These are phyloP conservation scores for Phytophthora sp. DNA, from an alignment of 352 stramenopile genomes.

Conservation along the genomic window DNA sequence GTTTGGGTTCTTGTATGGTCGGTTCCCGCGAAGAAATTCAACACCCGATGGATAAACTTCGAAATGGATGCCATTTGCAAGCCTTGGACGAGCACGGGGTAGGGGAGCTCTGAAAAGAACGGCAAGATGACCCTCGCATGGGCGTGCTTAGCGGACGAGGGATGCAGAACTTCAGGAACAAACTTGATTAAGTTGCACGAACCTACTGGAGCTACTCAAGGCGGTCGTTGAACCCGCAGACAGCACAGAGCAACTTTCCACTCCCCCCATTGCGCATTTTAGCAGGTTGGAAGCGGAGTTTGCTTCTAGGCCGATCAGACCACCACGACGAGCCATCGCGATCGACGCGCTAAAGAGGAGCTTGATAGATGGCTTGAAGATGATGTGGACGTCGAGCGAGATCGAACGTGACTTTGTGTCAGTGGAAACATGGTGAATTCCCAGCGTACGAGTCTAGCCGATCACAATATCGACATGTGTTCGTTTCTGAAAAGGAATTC, in stretches of 20 bases:
- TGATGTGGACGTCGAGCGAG: slow-evolving; percentile 8
- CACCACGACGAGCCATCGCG: not conserved
- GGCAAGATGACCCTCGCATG: slow-evolving; percentile 6
- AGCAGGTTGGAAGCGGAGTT: slow-evolving; percentile 12
- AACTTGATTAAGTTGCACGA: slow-evolving; percentile 15
- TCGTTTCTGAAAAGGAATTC: slow-evolving; percentile 23
- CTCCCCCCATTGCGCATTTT: not conserved
- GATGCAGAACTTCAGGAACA: not conserved
- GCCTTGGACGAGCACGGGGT: not conserved
- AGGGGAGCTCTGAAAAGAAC: not conserved
- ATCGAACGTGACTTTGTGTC: slow-evolving; percentile 30
- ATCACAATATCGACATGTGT: slow-evolving; percentile 27
- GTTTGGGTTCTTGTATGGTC: no score
- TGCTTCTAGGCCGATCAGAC: not conserved
- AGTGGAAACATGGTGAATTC: slow-evolving; percentile 18
- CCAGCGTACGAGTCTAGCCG: slow-evolving; percentile 14
- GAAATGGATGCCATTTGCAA: no score
- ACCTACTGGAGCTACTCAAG: slow-evolving; percentile 9
- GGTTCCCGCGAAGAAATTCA: no score
- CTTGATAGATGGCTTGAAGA: slow-evolving; percentile 16
- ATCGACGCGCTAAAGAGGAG: slow-evolving; percentile 19
- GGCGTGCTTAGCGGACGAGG: no score
- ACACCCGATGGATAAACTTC: no score
- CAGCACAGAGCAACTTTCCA: not conserved
- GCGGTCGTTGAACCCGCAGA: slow-evolving; percentile 6